Evolutionary conservation across 257 asterid species (phyloP).

Genomic region (Sherardia arvensis): DNA sequence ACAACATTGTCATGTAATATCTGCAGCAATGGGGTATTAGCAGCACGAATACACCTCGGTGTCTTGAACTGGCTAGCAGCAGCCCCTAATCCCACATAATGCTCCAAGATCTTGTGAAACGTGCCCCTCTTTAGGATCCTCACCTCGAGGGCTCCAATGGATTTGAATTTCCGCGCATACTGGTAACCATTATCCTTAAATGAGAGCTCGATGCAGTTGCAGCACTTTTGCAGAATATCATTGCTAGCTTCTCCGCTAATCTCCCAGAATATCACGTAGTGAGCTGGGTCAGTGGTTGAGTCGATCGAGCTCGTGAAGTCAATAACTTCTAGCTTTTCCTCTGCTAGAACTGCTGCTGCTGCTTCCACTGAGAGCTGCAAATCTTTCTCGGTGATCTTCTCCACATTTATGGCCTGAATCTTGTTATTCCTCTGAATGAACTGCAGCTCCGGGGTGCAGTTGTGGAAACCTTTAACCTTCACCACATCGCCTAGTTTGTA

Average conservation of each 20-base stretch:
- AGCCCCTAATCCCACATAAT: constrained; percentile 73
- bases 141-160: constrained; percentile 80
- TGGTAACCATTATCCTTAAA: constrained; percentile 70
- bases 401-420: constrained; percentile 69
- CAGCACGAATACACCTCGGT: constrained; percentile 72
- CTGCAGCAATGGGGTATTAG: constrained; percentile 42
- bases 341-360: constrained; percentile 44
- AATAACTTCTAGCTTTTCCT: constrained; percentile 56
- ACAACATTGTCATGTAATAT: constrained; percentile 42
- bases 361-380: constrained; percentile 74
- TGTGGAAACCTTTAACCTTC: constrained; percentile 74
- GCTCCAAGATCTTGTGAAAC: constrained; percentile 79
- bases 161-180: constrained; percentile 48
- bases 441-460: constrained; percentile 78
- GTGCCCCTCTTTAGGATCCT: constrained; percentile 60
- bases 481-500: constrained; percentile 80
- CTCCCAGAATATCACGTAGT: constrained; percentile 83
- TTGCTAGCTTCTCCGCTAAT: constrained; percentile 47
- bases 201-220: constrained; percentile 72
- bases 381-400: constrained; percentile 92
- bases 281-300: constrained; percentile 49
- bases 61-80: constrained; percentile 98
- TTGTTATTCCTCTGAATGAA: constrained; percentile 76
- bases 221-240: constrained; percentile 52
- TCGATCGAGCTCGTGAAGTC: constrained; percentile 85